phyloP scores from a whole-genome alignment of 495 filamentous ascomycete genomes.

The Aspergillus mulundensis region DNA sequence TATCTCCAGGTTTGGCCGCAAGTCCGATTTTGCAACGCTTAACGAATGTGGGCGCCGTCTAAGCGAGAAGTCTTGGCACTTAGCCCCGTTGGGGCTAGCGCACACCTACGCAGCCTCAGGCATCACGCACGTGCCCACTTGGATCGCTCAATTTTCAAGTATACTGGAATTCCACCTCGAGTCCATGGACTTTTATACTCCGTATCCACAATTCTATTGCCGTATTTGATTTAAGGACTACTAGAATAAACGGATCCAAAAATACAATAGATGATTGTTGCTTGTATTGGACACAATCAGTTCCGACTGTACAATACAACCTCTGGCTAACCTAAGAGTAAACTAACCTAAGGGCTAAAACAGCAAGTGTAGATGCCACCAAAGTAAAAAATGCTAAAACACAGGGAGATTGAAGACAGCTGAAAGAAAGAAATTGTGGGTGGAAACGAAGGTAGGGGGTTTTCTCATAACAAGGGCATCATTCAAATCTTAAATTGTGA shows the following conservation, averaged over 20 bases:
- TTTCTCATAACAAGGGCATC: slow-evolving; percentile 12
- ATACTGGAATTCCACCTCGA: background rate
- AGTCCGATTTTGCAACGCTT: slow-evolving; percentile 45
- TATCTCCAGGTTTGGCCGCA: slow-evolving; percentile 37
- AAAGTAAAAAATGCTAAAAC: slow-evolving; percentile 4
- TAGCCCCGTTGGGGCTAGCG: slow-evolving; percentile 27
- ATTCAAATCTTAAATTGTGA: slow-evolving; percentile 7
- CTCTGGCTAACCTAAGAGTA: background rate
- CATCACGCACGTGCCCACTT: slow-evolving; percentile 6
- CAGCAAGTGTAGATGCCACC: slow-evolving; percentile 9
- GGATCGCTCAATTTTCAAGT: background rate
- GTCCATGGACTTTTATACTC: too few relatives aligned
- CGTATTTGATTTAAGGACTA: too few relatives aligned
- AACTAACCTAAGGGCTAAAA: slow-evolving; percentile 15
- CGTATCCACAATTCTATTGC: too few relatives aligned
- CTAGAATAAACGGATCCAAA: too few relatives aligned
- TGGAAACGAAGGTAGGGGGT: slow-evolving; percentile 12
- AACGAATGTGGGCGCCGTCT: slow-evolving; percentile 44
- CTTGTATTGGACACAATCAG: slow-evolving; percentile 4
- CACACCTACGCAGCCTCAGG: slow-evolving; percentile 17
- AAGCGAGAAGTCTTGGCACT: slow-evolving; percentile 36
- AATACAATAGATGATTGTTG: background rate
- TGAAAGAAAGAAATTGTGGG: background rate
- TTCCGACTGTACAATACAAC: slow-evolving; percentile 19
- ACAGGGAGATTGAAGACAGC: background rate